Percentiles rank a stretch among this genome's conserved stretches.
Evolutionary conservation across 202 grass and related monocot genomes (phyloP).

Genomic region (Setaria italica): DNA sequence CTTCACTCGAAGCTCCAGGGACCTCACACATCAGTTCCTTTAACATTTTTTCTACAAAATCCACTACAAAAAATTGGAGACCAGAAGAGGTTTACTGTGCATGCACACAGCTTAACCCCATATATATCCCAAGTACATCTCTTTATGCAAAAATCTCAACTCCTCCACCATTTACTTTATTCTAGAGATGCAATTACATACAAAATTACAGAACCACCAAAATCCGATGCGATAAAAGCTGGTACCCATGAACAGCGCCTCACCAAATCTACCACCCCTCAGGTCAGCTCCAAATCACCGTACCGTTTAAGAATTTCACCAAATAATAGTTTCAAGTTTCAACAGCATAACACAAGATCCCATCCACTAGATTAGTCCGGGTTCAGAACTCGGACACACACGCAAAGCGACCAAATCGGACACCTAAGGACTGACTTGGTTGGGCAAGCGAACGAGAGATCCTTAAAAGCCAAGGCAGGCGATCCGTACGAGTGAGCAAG

Average conservation of each 20-base stretch:
- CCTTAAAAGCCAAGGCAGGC: neutral
- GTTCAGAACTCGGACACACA: neutral
- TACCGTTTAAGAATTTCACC: neutral
- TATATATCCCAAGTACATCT: neutral
- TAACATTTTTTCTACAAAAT: neutral
- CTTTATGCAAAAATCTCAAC: neutral
- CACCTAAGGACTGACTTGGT: neutral
- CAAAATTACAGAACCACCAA: neutral
- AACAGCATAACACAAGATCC: neutral
- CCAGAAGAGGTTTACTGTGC: neutral
- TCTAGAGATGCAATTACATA: neutral
- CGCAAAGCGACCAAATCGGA: neutral
- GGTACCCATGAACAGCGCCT: neutral
- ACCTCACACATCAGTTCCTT: neutral
- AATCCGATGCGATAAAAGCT: neutral
- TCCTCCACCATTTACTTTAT: neutral
- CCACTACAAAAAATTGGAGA: neutral
- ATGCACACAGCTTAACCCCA: neutral
- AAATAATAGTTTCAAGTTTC: neutral
- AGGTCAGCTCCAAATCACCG: neutral
- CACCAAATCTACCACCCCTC: neutral
- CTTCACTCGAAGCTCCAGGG: constrained; percentile 85
- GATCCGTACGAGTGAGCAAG: neutral
- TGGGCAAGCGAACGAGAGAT: neutral
- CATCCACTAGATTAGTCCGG: neutral